Base-by-base conservation (phyloP, 495 filamentous ascomycete species). In the Pseudomonodictys pantanalensis region DNA sequence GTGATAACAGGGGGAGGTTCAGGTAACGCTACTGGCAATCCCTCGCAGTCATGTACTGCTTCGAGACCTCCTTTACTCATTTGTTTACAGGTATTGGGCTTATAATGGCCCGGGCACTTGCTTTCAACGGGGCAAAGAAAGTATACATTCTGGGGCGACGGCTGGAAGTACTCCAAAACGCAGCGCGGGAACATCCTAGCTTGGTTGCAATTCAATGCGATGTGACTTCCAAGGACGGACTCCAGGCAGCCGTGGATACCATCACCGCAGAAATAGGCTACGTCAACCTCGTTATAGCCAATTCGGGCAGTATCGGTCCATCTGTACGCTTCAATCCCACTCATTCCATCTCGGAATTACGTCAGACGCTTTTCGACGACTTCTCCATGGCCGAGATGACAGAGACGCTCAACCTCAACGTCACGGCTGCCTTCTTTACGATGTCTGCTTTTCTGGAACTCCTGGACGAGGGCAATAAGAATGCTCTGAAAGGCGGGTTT, bases 121-220 rank as follows among this genome's bases (percentile, higher is more conserved):
- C 77, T 3, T 33, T 61, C 47, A 84, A 86, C 60, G 87, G 87
- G 10, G 86, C 86, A 1, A n/a, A n/a, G n/a, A 84, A 82, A 62
- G 81, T 90, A 49, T 90, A 87, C 75, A 82, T 90, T 64, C 67
- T 88, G 35, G 86, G 84, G 18, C 76, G 87, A 4, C 78, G 85
- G n/a, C 65, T 72, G 42, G 75, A 80, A 24, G 67, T 77, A 2
- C 76, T 86, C 1, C 70, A 82, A 42, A 68, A 73, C 30, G 75
- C 76, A 29, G 72, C 76, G 32, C 32, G 12, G 18, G 35, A 46
- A 18, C 4, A 50, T 20, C 28, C 10, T 12, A 69, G 71, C 23
- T 78, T 88, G 46, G 73, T 86, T 35, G 84, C 86, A 7, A 60
- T 89, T 33, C 65, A 70, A 51, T 83, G 82, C 62, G 86, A 90